phyloP scores from a whole-genome alignment of 805 yeast species.

The Lachancea mirantina region DNA sequence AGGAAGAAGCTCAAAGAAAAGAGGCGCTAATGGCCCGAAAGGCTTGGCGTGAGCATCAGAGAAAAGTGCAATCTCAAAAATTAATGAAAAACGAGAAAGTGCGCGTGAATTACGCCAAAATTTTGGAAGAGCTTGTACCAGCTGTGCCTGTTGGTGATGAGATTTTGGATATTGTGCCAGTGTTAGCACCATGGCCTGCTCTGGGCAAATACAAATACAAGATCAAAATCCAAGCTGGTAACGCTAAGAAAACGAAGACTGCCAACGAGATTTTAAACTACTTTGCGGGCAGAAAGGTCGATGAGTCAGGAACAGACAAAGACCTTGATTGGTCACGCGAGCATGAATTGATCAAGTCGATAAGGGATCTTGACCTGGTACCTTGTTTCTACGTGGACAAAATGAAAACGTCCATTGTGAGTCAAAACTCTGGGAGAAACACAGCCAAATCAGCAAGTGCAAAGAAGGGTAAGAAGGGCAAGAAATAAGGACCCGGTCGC shows the following conservation, averaged over 20 bases:
- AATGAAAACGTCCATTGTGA: constrained; percentile 57
- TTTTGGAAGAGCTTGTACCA: constrained; percentile 33
- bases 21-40: constrained; percentile 30
- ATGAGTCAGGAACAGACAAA: constrained; percentile 36
- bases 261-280: constrained; percentile 58
- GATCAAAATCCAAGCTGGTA: constrained; percentile 71
- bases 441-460: constrained; percentile 15
- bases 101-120: constrained; percentile 39
- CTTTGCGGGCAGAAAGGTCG: constrained; percentile 47
- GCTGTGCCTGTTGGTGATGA: constrained; percentile 37
- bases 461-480: constrained; percentile 20
- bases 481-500: constrained; percentile 19
- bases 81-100: constrained; percentile 34
- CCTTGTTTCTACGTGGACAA: constrained; percentile 66
- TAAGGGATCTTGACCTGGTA: constrained; percentile 61
- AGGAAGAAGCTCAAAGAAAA: constrained; percentile 31
- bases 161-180: constrained; percentile 62
- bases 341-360: constrained; percentile 44
- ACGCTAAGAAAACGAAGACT: constrained; percentile 82
- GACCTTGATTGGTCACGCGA: constrained; percentile 67
- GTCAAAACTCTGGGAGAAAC: constrained; percentile 29
- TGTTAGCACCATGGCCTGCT: constrained; percentile 91
- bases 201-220: constrained; percentile 69
- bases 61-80: constrained; percentile 31
- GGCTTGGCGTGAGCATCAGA: constrained; percentile 33